Base-by-base conservation (phyloP, 805 yeast species). In the Ogataea neopini region DNA sequence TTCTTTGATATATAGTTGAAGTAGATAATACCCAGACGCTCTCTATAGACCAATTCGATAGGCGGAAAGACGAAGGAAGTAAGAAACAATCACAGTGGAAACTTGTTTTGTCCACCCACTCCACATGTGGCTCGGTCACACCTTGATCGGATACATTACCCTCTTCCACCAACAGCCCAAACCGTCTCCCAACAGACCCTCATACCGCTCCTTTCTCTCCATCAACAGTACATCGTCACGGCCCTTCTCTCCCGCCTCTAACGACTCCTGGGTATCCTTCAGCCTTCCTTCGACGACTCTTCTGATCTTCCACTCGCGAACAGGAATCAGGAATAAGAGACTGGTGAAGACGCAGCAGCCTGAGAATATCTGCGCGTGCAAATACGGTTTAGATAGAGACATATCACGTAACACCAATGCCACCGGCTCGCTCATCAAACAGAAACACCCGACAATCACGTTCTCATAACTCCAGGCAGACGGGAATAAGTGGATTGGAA, bases 321-420 rank as follows among this genome's bases (percentile, higher is more conserved):
- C 66, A 0, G 78, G 65, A 1, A 79, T 48, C 45, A 59, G 17
- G 35, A 76, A 63, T 22, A 79, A 47, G 2, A 79, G 5, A 9
- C 75, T 57, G 0, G 76, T 76, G 9, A 63, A 63, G n/a, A 75
- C 58, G 52, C 74, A 76, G 39, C 76, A 62, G 2, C 86, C 88
- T 4, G 81, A 75, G 59, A 81, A 82, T 1, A 82, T 70, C 57
- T 83, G 88, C 1, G 85, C 73, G 53, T 83, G 74, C 29, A 77
- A 63, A 54, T 76, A 84, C 2, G 88, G 86, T 17, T 44, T 56
- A 2, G 54, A 4, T 4, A 48, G 28, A 2, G 28, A n/a, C 17
- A 42, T 32, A 14, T 57, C 48, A 39, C 67, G 45, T 41, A 66
- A 44, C 13, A 54, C 53, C 43, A 66, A 50, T 0, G 66, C 68